These are phyloP conservation scores for Talaromyces stipitatus DNA, from an alignment of 495 filamentous ascomycete genomes.

Conservation along the genomic window DNA sequence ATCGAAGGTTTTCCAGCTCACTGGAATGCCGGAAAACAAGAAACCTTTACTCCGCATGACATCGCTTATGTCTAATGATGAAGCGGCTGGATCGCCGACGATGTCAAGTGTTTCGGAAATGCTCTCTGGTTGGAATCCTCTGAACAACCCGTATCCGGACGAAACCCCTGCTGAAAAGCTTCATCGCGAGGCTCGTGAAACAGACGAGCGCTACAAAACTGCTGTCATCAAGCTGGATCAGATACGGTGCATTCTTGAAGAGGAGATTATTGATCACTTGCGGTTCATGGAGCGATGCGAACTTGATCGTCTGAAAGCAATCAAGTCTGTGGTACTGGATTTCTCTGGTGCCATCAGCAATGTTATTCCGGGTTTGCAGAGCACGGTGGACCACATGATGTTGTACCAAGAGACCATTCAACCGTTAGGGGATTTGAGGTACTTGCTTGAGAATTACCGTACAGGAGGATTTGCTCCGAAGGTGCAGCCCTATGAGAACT, in stretches of 20 bases:
- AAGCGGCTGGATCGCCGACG: conserved; percentile 60
- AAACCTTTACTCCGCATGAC: conserved; percentile 60
- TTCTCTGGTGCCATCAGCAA: conserved; percentile 98
- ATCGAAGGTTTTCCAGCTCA: conserved; percentile 78
- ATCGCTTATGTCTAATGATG: conserved; percentile 51
- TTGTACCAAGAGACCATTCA: conserved; percentile 98
- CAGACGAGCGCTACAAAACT: conserved; percentile 89
- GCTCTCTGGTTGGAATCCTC: conserved; percentile 81
- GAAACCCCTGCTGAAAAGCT: conserved; percentile 84
- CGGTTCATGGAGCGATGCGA: conserved; percentile 98
- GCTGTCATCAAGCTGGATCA: conserved; percentile 77
- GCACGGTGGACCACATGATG: conserved; percentile 96
- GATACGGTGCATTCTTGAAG: conserved; percentile 87
- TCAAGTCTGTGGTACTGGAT: conserved; percentile 95
- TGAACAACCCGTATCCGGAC: conserved; percentile 82
- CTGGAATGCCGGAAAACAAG: conserved; percentile 85
- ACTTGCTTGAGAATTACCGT: conserved; percentile 95
- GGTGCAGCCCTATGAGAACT: conserved; percentile 95
- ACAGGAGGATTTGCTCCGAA: conserved; percentile 87
- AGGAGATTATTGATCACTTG: conserved; percentile 85
- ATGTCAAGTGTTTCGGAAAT: conserved; percentile 79
- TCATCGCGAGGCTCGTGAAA: conserved; percentile 79
- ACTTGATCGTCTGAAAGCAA: conserved; percentile 89
- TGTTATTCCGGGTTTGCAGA: conserved; percentile 91
- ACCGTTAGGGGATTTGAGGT: conserved; percentile 82